Conservation (phyloP, 306 rosid species). For the Prunus armeniaca region DNA sequence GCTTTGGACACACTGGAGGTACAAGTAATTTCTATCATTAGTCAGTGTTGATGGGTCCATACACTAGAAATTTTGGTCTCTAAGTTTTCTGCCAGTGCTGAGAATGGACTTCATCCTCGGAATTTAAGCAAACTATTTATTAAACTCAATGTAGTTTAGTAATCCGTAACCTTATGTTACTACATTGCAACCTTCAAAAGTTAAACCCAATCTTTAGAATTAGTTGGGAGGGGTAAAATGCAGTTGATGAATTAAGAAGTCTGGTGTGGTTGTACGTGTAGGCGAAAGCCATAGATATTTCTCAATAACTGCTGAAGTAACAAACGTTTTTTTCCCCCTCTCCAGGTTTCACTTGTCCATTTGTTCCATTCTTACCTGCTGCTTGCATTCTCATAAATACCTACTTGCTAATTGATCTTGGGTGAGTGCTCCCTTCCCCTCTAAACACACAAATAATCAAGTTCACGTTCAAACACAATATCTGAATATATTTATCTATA, state of each 20-base stretch:
- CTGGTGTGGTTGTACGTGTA: background rate
- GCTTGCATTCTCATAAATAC: conserved; percentile 67
- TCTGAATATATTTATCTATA: background rate
- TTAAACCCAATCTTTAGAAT: background rate
- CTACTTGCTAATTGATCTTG: conserved; percentile 61
- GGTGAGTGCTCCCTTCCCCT: conserved; percentile 39
- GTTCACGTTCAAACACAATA: background rate
- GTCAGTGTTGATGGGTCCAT: background rate
- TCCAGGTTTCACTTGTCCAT: conserved; percentile 70
- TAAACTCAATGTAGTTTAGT: background rate
- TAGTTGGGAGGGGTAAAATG: background rate
- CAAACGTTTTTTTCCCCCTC: background rate
- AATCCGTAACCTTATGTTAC: too few relatives aligned
- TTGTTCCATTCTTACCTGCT: conserved; percentile 68
- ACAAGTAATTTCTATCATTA: conserved; percentile 10
- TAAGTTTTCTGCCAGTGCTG: background rate
- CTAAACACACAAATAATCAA: background rate
- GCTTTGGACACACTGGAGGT: conserved; percentile 74
- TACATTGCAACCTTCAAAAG: background rate
- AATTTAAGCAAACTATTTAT: background rate
- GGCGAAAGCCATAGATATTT: conserved; percentile 8
- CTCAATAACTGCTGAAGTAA: conserved; percentile 1
- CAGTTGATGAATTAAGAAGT: background rate
- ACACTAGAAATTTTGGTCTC: background rate
- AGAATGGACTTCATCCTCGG: background rate